These are phyloP conservation scores for Microthyrium microscopicum DNA, from an alignment of 2,329 filamentous ascomycete species.

Conservation along the genomic window DNA sequence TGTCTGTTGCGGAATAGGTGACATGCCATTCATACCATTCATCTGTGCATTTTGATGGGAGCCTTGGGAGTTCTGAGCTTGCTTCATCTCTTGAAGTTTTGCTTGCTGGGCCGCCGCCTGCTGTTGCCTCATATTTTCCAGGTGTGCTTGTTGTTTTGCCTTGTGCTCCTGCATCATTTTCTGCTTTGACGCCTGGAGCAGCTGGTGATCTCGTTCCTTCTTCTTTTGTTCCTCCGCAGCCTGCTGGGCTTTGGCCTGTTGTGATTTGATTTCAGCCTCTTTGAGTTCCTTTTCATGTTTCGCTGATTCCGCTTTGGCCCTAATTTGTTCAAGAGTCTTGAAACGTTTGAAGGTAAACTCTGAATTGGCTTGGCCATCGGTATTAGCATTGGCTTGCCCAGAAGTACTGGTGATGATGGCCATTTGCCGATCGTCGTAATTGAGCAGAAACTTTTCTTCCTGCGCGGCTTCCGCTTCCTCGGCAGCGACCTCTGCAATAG, in stretches of 20 bases:
- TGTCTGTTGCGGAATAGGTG: no score
- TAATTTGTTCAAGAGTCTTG: constrained; percentile 78
- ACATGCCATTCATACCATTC: constrained; percentile 19
- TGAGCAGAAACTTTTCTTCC: constrained; percentile 82
- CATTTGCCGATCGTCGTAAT: constrained; percentile 68
- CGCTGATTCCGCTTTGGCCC: constrained; percentile 48
- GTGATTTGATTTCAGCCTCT: constrained; percentile 20
- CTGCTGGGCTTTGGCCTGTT: constrained; percentile 14
- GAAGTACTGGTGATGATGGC: constrained; percentile 38
- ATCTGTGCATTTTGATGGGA: constrained; percentile 6
- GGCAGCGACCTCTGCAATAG: constrained; percentile 82
- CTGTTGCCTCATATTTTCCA: constrained; percentile 32
- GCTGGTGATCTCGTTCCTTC: constrained; percentile 9
- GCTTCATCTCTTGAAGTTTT: constrained; percentile 25
- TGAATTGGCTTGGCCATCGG: constrained; percentile 58
- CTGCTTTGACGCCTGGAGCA: constrained; percentile 21
- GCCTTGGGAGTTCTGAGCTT: constrained; percentile 20
- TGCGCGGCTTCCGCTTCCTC: constrained; percentile 85
- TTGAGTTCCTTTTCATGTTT: constrained; percentile 38
- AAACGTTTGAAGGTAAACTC: constrained; percentile 81
- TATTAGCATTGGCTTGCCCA: constrained; percentile 44
- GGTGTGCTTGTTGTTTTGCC: constrained; percentile 23
- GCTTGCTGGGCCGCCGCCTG: constrained; percentile 30
- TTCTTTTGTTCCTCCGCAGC: constrained; percentile 11
- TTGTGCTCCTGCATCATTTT: constrained; percentile 12